These are phyloP conservation scores for Tetradesmus obliquus DNA, from an alignment of 139 green algal species.

Conservation along the genomic window DNA sequence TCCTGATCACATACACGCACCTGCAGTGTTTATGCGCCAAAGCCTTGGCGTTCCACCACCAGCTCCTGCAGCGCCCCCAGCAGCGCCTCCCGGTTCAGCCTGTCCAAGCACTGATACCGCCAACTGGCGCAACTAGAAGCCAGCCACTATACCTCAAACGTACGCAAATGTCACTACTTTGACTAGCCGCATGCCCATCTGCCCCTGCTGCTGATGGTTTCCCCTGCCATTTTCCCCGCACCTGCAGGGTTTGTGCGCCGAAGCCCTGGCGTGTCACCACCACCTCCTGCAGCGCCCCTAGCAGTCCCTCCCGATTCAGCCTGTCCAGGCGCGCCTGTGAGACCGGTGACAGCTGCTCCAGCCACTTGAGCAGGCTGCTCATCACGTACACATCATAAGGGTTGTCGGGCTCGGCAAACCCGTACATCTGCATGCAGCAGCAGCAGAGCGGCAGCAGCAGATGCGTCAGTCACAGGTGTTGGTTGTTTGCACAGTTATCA, in stretches of 20 bases:
- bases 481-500: too few relatives aligned
- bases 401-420: slow-evolving; percentile 65
- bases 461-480: neutral
- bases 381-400: slow-evolving; percentile 65
- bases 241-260: slow-evolving; percentile 54
- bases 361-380: slow-evolving; percentile 51
- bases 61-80: slow-evolving; percentile 52
- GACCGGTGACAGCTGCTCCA: slow-evolving; percentile 27
- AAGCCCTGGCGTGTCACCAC: slow-evolving; percentile 50
- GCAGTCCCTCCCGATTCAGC: slow-evolving; percentile 50
- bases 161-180: too few relatives aligned
- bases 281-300: slow-evolving; percentile 52
- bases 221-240: slow-evolving; percentile 37
- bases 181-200: neutral
- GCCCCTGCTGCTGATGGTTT: neutral
- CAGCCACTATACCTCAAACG: too few relatives aligned
- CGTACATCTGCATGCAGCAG: slow-evolving; percentile 54
- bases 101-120: slow-evolving; percentile 22
- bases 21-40: slow-evolving; percentile 55
- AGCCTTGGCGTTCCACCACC: slow-evolving; percentile 49
- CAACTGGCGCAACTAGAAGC: too few relatives aligned
- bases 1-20: neutral
- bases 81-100: slow-evolving; percentile 49
- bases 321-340: slow-evolving; percentile 37
- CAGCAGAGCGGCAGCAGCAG: neutral